These are phyloP conservation scores for Trichosporon coremiiforme DNA, from an alignment of 1,284 basidiomycete genomes.

Conservation along the genomic window DNA sequence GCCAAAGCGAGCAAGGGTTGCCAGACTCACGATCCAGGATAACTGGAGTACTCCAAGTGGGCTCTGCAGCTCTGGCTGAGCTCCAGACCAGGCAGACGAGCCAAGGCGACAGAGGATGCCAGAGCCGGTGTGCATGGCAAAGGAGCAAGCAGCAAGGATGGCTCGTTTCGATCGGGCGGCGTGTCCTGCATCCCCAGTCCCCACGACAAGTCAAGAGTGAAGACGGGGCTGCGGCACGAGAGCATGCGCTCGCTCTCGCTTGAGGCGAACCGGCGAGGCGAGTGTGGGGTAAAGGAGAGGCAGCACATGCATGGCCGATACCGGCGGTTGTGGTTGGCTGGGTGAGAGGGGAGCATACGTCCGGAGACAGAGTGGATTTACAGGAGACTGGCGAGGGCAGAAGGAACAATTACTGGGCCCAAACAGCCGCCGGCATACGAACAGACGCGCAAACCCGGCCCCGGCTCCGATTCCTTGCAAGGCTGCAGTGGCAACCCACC, in stretches of 20 bases:
- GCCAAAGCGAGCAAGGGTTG: no score
- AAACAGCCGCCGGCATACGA: constrained; percentile 14
- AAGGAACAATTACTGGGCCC: constrained; percentile 8
- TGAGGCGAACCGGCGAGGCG: neutral
- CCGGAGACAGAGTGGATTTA: neutral
- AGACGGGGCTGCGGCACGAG: no score
- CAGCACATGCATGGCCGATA: constrained; percentile 2
- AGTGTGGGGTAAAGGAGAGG: neutral
- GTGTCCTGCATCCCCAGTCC: neutral
- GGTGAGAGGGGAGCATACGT: neutral
- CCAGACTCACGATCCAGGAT: no score
- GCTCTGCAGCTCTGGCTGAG: no score
- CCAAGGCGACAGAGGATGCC: no score
- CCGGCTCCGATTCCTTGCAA: neutral
- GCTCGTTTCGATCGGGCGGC: neutral
- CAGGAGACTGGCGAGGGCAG: neutral
- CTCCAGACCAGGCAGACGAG: no score
- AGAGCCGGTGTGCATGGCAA: no score
- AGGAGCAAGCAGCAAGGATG: neutral
- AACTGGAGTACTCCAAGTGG: no score
- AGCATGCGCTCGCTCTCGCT: no score
- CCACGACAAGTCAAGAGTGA: neutral
- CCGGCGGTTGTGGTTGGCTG: neutral
- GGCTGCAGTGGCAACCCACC: constrained; percentile 5
- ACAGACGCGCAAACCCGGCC: constrained; percentile 4